Evolutionary conservation across 805 yeast species (phyloP).

Genomic region (Lachancea quebecensis): DNA sequence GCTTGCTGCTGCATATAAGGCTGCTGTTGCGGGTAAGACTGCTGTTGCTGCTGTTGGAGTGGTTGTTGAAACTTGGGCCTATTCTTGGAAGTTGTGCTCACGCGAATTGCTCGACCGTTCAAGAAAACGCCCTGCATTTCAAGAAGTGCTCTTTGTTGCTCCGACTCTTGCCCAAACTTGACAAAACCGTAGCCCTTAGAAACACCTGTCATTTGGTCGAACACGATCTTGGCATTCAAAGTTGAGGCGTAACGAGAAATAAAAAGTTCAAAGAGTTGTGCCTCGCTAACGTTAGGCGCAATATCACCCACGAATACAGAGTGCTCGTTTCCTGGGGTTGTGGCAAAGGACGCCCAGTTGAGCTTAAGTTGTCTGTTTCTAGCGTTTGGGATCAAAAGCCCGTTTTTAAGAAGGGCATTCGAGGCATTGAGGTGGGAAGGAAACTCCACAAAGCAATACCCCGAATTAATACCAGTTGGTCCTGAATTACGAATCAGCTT

Average conservation of each 20-base stretch:
- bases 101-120: conserved; percentile 70
- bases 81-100: conserved; percentile 57
- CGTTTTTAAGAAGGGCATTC: conserved; percentile 60
- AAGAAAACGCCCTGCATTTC: conserved; percentile 79
- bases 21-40: conserved; percentile 8
- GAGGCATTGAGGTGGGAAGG: conserved; percentile 52
- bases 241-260: conserved; percentile 65
- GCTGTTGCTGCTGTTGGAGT: conserved; percentile 14
- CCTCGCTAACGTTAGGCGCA: conserved; percentile 65
- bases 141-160: conserved; percentile 61
- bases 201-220: conserved; percentile 60
- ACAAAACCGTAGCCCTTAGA: conserved; percentile 89
- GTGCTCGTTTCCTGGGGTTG: conserved; percentile 35
- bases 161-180: conserved; percentile 57
- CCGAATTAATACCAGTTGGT: conserved; percentile 40
- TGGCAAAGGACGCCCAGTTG: conserved; percentile 61
- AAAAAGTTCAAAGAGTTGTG: conserved; percentile 56
- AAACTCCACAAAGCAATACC: conserved; percentile 81
- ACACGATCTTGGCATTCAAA: conserved; percentile 69
- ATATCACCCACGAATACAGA: conserved; percentile 86
- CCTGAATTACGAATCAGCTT: conserved; percentile 52
- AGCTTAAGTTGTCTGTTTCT: conserved; percentile 53
- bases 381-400: conserved; percentile 55
- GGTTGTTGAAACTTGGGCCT: conserved; percentile 18
- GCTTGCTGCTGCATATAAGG: conserved; percentile 9